Conservation (phyloP, 139 green algal species). For the Closterium sp. region DNA sequence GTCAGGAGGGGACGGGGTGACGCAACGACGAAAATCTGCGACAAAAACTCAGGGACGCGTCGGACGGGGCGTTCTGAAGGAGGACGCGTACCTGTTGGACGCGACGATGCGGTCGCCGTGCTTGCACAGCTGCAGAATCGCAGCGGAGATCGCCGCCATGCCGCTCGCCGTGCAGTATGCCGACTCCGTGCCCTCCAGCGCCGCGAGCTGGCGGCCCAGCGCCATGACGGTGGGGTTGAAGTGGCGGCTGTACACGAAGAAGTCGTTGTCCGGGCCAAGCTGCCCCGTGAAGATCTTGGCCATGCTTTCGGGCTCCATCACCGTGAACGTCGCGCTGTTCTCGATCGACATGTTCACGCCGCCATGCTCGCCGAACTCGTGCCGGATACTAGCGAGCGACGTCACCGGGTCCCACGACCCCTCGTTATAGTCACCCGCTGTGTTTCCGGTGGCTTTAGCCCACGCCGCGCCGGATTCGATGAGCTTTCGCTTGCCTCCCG, state of each 20-base stretch:
- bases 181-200: conserved; percentile 67
- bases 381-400: conserved; percentile 2
- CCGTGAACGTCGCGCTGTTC: conserved; percentile 29
- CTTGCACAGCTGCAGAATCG: conserved; percentile 68
- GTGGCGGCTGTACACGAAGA: conserved; percentile 40
- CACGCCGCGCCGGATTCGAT: no score
- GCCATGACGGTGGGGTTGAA: conserved; percentile 35
- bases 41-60: no score
- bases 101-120: conserved; percentile 71
- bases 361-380: conserved; percentile 40
- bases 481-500: no score
- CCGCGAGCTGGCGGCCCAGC: conserved; percentile 62
- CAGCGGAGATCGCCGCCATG: conserved; percentile 70
- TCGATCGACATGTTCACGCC: conserved; percentile 39
- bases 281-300: conserved; percentile 32
- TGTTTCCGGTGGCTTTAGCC: no score
- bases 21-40: no score
- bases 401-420: conserved; percentile 8
- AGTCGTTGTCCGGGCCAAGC: conserved; percentile 3
- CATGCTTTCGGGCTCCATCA: conserved; percentile 41
- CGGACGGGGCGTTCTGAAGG: no score
- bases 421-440: no score
- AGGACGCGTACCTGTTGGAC: conserved; percentile 43
- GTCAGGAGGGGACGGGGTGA: no score
- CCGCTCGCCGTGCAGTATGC: conserved; percentile 64